phyloP scores from a whole-genome alignment of 2,329 filamentous ascomycete genomes.

The Arthrobotrys sinensis region DNA sequence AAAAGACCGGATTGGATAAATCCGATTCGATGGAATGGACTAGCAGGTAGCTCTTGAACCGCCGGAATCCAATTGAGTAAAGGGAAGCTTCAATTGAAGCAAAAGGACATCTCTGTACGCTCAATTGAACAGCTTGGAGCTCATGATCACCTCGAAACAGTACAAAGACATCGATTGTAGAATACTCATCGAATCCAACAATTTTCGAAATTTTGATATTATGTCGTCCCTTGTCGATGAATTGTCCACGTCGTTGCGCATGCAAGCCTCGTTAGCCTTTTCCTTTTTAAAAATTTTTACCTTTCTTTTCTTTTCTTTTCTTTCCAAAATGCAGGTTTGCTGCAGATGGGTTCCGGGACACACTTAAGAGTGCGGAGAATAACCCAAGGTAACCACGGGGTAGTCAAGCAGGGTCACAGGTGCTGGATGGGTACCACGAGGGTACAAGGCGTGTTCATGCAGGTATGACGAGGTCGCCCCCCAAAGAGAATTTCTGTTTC shows the following conservation, averaged over 20 bases:
- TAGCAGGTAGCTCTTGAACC: constrained; percentile 7
- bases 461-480: constrained; percentile 60
- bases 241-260: constrained; percentile 61
- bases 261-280: constrained; percentile 59
- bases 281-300: constrained; percentile 47
- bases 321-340: constrained; percentile 36
- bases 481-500: constrained; percentile 21
- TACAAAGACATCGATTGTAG: constrained; percentile 5
- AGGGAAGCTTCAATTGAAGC: constrained; percentile 10
- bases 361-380: constrained; percentile 41
- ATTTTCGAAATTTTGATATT: constrained; percentile 49
- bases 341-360: constrained; percentile 53
- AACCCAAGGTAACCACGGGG: constrained; percentile 53
- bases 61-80: constrained; percentile 37
- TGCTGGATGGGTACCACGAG: constrained; percentile 47
- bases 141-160: background rate
- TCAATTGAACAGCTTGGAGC: constrained; percentile 34
- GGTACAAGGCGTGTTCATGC: constrained; percentile 56
- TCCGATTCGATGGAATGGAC: constrained; percentile 32
- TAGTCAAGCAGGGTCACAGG: constrained; percentile 30
- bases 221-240: constrained; percentile 57
- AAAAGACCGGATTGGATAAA: constrained; percentile 38
- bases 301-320: constrained; percentile 44
- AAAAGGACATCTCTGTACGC: background rate
- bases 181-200: constrained; percentile 20